Percentiles rank a stretch among this genome's conserved stretches.
phyloP scores from a whole-genome alignment of 2,329 filamentous ascomycete genomes.

The Ilyonectria destructans region DNA sequence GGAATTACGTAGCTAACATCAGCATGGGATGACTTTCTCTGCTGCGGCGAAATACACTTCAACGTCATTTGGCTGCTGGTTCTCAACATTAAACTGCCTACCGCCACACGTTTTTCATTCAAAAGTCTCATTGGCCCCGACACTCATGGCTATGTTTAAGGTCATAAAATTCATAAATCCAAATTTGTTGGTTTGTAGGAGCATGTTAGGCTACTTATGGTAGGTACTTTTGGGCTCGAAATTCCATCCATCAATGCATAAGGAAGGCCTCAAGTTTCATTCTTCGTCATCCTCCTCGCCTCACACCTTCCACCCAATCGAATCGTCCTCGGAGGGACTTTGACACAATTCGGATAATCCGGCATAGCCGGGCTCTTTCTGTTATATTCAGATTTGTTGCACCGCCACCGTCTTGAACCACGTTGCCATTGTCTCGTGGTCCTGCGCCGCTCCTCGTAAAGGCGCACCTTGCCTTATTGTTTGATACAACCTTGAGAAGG shows the following conservation, averaged over 20 bases:
- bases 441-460: slow-evolving; percentile 1
- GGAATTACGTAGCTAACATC: neutral
- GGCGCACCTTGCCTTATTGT: slow-evolving; percentile 18
- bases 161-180: neutral
- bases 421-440: neutral
- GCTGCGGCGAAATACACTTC: too few relatives aligned
- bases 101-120: neutral
- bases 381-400: neutral
- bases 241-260: neutral
- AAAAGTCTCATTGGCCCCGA: neutral
- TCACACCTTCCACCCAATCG: neutral
- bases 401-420: neutral
- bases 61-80: too few relatives aligned
- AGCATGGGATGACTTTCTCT: neutral
- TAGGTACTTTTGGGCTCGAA: neutral
- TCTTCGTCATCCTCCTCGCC: neutral
- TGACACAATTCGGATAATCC: neutral
- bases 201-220: neutral
- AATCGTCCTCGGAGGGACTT: neutral
- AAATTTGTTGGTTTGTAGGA: neutral
- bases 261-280: neutral
- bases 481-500: slow-evolving; percentile 14
- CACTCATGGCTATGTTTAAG: neutral
- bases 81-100: too few relatives aligned
- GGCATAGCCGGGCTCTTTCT: neutral